Conservation (phyloP, 192 early-diverging fungal genomes). For the Entophlyctis helioformis region DNA sequence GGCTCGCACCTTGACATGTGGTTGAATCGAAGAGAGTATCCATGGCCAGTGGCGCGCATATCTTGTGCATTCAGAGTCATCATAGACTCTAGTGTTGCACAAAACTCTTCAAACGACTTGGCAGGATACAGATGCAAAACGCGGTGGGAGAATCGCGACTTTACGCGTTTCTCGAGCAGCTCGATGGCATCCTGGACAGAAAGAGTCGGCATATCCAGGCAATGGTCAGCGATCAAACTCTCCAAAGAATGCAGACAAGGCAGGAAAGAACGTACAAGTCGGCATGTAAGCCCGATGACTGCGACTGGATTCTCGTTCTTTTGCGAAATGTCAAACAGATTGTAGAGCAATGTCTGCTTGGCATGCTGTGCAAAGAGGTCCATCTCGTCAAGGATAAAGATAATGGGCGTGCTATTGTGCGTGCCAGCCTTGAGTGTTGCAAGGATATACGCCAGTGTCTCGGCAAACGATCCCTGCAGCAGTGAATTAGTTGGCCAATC, state of each 20-base stretch:
- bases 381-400: conserved; percentile 91
- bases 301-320: conserved; percentile 71
- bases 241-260: too few relatives aligned
- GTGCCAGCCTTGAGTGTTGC: too few relatives aligned
- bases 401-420: conserved; percentile 46
- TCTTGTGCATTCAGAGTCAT: conserved; percentile 20
- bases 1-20: too few relatives aligned
- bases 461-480: conserved; percentile 63
- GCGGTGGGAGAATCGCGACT: conserved; percentile 85
- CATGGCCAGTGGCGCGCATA: neutral
- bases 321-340: conserved; percentile 83
- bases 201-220: neutral
- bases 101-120: conserved; percentile 41
- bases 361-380: conserved; percentile 83
- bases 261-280: conserved; percentile 15
- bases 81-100: conserved; percentile 35
- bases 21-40: neutral
- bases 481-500: too few relatives aligned
- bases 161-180: conserved; percentile 86
- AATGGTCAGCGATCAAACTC: neutral
- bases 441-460: conserved; percentile 53
- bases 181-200: conserved; percentile 63
- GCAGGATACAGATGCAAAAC: conserved; percentile 60
- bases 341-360: conserved; percentile 90
- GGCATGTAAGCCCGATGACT: conserved; percentile 73